A percentile compares a stretch with the other conserved stretches of the same genome.
Conservation (phyloP, 2,329 filamentous ascomycete genomes). For the Tolypocladium cylindrosporum region DNA sequence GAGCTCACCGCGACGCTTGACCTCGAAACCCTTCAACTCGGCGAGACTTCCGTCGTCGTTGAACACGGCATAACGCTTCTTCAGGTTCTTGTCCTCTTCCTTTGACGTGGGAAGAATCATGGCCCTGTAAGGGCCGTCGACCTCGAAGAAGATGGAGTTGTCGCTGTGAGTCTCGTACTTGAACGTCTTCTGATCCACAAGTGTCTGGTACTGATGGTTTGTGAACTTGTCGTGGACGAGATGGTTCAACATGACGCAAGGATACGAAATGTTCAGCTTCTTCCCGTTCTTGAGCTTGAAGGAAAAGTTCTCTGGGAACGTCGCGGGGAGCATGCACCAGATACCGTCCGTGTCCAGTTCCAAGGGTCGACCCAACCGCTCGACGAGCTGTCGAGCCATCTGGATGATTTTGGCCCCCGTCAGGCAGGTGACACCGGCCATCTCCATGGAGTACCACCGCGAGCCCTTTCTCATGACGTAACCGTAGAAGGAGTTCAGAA, state of each 20-base stretch:
- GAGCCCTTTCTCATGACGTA: slow-evolving; percentile 99
- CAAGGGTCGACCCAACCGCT: slow-evolving; percentile 82
- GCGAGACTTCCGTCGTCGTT: slow-evolving; percentile 94
- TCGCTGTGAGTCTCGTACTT: slow-evolving; percentile 96
- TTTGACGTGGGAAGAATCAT: slow-evolving; percentile 98
- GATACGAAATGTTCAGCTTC: slow-evolving; percentile 93
- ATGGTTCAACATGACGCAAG: slow-evolving; percentile 98
- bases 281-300: slow-evolving; percentile 95
- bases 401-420: slow-evolving; percentile 97
- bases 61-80: slow-evolving; percentile 98
- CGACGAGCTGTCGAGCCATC: slow-evolving; percentile 85
- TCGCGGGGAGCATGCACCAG: slow-evolving; percentile 96
- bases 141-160: slow-evolving; percentile 99
- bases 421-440: slow-evolving; percentile 96
- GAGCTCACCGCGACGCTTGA: slow-evolving; percentile 93
- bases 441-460: slow-evolving; percentile 98
- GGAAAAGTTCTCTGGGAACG: slow-evolving; percentile 90
- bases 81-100: slow-evolving; percentile 98
- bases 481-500: slow-evolving; percentile 97
- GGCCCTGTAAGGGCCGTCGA: slow-evolving; percentile 92
- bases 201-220: slow-evolving; percentile 92
- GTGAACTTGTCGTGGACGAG: slow-evolving; percentile 91
- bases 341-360: slow-evolving; percentile 98
- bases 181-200: slow-evolving; percentile 69
- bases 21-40: slow-evolving; percentile 93